Evolutionary conservation across 306 rosid genomes (phyloP), one percentile per base, ranked within the genome.

Genomic region (Vachellia collinsii): DNA sequence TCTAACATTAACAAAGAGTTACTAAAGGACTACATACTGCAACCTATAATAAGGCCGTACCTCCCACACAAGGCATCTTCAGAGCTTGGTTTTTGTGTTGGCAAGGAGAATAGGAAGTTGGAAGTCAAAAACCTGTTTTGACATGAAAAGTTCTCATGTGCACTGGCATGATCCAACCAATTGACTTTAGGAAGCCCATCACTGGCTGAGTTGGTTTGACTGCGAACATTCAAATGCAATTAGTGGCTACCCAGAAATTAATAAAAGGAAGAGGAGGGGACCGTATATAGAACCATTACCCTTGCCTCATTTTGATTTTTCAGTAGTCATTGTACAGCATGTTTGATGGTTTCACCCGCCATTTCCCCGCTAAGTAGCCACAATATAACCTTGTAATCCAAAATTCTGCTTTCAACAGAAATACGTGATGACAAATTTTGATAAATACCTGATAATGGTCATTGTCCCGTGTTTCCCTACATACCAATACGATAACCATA

Each of bases 111-210:
- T 9, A 93, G 86, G 68, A 95, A 89, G 80, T 87, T 87, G 22
- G 98, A 95, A 80, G 81, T 79, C 83, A 91, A 79, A 78, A 87
- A 83, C 43, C 84, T 83, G 72, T 78, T 72, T 47, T 89, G 97
- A 81, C 73, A 74, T 3, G 90, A 85, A 89, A 93, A 95, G 82
- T 88, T 85, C 9, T 87, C 75, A 23, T 86, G 94, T 39, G 93
- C 91, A 36, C 83, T 85, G 34, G 83, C 75, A 82, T 95, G 99
- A 54, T 86, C 88, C 76, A 23, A 76, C 95, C 90, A 93, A 85
- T 88, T 88, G 80, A 81, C 84, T 83, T 79, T 87, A 8, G 93
- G 91, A 78, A 73, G 77, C 29, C 81, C 77, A 56, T 76, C 89
- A 54, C 77, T 59, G 5, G 83, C 78, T 50, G 83, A 72, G 77